Evolutionary conservation across 192 early-diverging fungal species (phyloP).

Genomic region (Linnemannia exigua): DNA sequence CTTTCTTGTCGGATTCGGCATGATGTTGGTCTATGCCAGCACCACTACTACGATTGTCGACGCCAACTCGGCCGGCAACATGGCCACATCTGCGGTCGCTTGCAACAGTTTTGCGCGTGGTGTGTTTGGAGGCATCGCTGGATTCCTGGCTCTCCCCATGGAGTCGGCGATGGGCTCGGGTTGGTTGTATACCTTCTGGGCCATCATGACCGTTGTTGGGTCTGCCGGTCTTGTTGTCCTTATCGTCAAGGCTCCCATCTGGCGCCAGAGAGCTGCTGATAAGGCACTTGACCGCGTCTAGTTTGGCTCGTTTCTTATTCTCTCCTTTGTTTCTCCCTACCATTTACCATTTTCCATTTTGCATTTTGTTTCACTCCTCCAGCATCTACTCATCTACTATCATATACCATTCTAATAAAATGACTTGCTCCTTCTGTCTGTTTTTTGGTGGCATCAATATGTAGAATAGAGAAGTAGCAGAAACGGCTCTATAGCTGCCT

Average conservation of each 20-base stretch:
- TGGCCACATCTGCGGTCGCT: conserved; percentile 42
- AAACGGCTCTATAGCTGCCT: too few species aligned
- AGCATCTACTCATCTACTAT: neutral
- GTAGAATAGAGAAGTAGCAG: too few species aligned
- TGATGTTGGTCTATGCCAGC: conserved; percentile 51
- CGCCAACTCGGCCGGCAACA: conserved; percentile 49
- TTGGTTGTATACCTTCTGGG: conserved; percentile 52
- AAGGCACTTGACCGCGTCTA: conserved; percentile 33
- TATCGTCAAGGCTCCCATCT: conserved; percentile 26
- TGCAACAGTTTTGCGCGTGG: conserved; percentile 55
- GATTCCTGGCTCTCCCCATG: conserved; percentile 34
- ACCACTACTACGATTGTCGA: conserved; percentile 45
- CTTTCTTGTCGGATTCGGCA: conserved; percentile 41
- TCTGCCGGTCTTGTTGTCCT: conserved; percentile 18
- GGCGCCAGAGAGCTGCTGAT: conserved; percentile 32
- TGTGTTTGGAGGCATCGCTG: conserved; percentile 31
- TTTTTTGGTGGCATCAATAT: too few species aligned
- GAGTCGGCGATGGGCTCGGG: conserved; percentile 32
- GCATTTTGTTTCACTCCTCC: neutral
- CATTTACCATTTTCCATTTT: neutral
- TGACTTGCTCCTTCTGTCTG: too few species aligned
- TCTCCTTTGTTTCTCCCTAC: neutral
- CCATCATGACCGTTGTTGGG: conserved; percentile 30
- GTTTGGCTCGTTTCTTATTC: neutral
- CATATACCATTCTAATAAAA: neutral